These are phyloP conservation scores for Apiospora koreana DNA, from an alignment of 2,329 filamentous ascomycete genomes.

Conservation along the genomic window DNA sequence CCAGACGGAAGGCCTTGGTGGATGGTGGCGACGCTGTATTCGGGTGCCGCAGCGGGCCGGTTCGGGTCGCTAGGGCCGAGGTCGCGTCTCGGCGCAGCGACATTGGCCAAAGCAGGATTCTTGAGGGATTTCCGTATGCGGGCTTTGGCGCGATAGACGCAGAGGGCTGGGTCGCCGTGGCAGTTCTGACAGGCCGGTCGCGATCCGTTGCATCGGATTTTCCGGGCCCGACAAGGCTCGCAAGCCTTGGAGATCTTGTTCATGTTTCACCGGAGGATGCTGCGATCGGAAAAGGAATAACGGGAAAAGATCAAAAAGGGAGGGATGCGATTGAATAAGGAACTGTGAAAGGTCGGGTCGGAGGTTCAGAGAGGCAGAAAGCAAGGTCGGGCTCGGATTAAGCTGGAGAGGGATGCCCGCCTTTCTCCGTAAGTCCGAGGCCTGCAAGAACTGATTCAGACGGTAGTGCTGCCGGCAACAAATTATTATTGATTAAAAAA, in stretches of 20 bases:
- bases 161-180: conserved; percentile 18
- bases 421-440: conserved; percentile 2
- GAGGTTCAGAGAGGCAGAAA: not conserved
- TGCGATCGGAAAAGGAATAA: not conserved
- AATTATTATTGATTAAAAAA: not conserved
- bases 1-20: not conserved
- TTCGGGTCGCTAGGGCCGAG: not conserved
- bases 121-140: conserved; percentile 30
- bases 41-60: not conserved
- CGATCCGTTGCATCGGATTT: conserved; percentile 21
- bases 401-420: not conserved
- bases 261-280: not conserved
- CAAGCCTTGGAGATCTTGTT: conserved; percentile 24
- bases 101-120: conserved; percentile 27
- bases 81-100: conserved; percentile 6
- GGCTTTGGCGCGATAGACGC: conserved; percentile 29
- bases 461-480: not conserved
- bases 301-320: not conserved
- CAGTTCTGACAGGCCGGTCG: conserved; percentile 20
- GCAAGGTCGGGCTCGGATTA: not conserved
- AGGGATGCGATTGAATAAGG: not conserved
- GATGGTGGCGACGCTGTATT: not conserved
- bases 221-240: conserved; percentile 23
- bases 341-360: not conserved
- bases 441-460: not conserved